Conservation (phyloP, 2,329 filamentous ascomycete genomes). For the Cucurbitaria berberidis region DNA sequence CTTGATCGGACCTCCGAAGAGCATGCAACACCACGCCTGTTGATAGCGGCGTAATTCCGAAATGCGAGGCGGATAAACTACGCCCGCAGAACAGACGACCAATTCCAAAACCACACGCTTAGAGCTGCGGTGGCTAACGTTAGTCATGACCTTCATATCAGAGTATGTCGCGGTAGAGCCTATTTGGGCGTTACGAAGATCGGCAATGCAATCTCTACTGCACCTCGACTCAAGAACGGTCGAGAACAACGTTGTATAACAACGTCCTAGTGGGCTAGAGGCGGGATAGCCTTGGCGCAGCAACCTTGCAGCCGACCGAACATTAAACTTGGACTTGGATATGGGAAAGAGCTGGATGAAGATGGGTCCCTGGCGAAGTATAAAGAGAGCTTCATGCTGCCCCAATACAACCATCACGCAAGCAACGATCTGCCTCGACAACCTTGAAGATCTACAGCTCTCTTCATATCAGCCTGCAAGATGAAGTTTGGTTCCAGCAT, state of each 20-base stretch:
- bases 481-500: conserved; percentile 43
- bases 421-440: conserved; percentile 13
- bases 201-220: conserved; percentile 7
- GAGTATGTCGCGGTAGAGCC: background rate
- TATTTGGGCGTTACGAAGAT: background rate
- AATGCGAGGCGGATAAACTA: conserved; percentile 1
- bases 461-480: conserved; percentile 14
- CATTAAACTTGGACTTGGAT: background rate
- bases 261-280: conserved; percentile 1
- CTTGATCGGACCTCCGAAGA: background rate
- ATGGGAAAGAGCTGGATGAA: background rate
- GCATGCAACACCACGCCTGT: conserved; percentile 1
- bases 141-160: conserved; percentile 22
- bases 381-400: conserved; percentile 28
- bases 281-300: background rate
- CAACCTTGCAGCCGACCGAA: background rate
- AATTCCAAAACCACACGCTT: background rate
- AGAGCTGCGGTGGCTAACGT: conserved; percentile 1
- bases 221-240: conserved; percentile 7
- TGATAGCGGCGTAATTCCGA: background rate
- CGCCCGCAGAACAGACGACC: background rate
- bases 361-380: conserved; percentile 16
- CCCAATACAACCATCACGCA: conserved; percentile 16
- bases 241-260: conserved; percentile 1
- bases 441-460: conserved; percentile 1